A percentile compares a stretch with the other conserved stretches of the same genome.
These are phyloP conservation scores for Amauroascus verrucosus DNA, from an alignment of 2,329 filamentous ascomycete species.

Conservation along the genomic window DNA sequence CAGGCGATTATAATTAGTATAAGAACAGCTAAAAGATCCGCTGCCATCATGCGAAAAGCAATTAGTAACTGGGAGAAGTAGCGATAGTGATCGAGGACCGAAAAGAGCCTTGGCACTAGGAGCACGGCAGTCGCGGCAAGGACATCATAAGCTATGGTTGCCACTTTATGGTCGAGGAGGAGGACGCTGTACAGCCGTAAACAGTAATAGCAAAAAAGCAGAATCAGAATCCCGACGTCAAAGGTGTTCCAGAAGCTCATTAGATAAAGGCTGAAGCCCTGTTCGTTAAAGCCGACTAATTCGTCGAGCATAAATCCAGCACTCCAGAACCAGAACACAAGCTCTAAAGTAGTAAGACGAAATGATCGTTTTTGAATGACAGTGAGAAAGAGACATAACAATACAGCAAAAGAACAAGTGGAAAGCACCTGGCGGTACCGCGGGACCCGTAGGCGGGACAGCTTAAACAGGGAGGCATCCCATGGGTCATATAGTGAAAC, in stretches of 20 bases:
- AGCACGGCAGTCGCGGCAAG: conserved; percentile 83
- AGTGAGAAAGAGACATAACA: conserved; percentile 75
- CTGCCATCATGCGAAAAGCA: conserved; percentile 86
- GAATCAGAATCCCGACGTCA: conserved; percentile 75
- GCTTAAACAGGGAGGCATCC: conserved; percentile 81
- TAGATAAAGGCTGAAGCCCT: conserved; percentile 90
- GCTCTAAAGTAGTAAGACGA: conserved; percentile 71
- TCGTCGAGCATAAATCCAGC: conserved; percentile 95
- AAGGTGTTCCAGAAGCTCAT: conserved; percentile 98
- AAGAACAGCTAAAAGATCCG: conserved; percentile 76
- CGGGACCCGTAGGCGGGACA: conserved; percentile 81
- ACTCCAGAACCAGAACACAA: conserved; percentile 96
- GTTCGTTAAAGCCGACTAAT: conserved; percentile 89
- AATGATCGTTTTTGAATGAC: conserved; percentile 67
- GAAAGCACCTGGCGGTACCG: conserved; percentile 86
- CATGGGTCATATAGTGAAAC: conserved; percentile 83
- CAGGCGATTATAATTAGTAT: conserved; percentile 76
- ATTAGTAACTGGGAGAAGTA: conserved; percentile 94
- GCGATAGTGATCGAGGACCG: conserved; percentile 83
- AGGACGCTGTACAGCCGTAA: conserved; percentile 82
- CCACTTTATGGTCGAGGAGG: conserved; percentile 64
- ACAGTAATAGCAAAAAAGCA: conserved; percentile 82
- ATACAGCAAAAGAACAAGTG: conserved; percentile 72
- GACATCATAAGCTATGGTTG: conserved; percentile 86
- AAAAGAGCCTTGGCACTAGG: conserved; percentile 82